Evolutionary conservation across 2,329 filamentous ascomycete genomes (phyloP).

Genomic region (Fusarium protoensiforme): DNA sequence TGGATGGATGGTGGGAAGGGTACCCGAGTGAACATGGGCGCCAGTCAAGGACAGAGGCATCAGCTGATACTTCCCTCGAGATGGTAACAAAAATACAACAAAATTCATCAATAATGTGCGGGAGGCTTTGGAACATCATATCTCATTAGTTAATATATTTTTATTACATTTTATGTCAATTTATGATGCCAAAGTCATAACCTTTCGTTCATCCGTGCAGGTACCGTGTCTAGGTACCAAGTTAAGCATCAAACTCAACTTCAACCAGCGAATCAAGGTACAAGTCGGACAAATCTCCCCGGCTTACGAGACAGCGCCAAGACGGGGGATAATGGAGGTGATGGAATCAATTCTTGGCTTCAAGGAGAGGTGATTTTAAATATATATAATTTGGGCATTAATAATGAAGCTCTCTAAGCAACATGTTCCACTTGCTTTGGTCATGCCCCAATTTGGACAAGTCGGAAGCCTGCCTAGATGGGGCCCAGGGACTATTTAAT

Average conservation of each 20-base stretch:
- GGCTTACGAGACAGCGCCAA: not conserved
- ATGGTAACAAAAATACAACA: not conserved
- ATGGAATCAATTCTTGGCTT: not conserved
- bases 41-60: not conserved
- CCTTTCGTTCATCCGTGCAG: not conserved
- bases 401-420: not conserved
- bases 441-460: not conserved
- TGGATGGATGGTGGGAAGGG: not conserved
- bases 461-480: not conserved
- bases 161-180: not conserved
- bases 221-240: not conserved
- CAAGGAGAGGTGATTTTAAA: not conserved
- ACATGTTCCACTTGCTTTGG: not conserved
- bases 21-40: not conserved
- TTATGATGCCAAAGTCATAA: not conserved
- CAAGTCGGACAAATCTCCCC: not conserved
- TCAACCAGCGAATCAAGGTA: not conserved
- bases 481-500: not conserved
- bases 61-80: not conserved
- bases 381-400: not conserved
- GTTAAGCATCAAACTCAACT: not conserved
- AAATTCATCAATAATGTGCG: not conserved
- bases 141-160: not conserved
- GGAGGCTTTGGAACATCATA: not conserved
- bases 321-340: not conserved